phyloP scores from a whole-genome alignment of 257 asterid species.

The Datura wrightii region DNA sequence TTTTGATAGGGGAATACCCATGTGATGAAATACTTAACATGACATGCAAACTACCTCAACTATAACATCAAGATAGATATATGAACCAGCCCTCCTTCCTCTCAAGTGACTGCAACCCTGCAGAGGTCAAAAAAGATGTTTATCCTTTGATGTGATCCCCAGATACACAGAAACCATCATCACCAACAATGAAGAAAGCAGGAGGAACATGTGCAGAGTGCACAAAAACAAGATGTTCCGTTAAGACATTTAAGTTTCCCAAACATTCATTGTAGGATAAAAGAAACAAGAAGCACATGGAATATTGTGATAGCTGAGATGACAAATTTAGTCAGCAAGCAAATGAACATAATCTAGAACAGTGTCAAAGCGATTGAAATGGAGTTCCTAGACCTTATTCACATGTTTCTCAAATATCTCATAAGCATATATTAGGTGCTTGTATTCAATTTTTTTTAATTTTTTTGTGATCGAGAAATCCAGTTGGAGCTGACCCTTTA shows the following conservation, averaged over 20 bases:
- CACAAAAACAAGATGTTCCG: conserved; percentile 13
- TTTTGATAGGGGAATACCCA: neutral
- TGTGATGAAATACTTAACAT: neutral
- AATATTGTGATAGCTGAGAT: neutral
- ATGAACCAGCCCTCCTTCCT: conserved; percentile 97
- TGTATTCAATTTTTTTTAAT: neutral
- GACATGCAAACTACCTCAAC: conserved; percentile 59
- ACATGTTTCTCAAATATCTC: conserved; percentile 11
- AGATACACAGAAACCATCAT: neutral
- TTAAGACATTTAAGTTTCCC: neutral
- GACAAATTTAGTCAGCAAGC: neutral
- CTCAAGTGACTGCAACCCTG: conserved; percentile 88
- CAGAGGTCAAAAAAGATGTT: conserved; percentile 40
- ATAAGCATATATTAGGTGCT: neutral
- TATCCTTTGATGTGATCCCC: neutral
- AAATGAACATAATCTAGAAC: neutral
- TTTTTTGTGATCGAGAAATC: too few species aligned
- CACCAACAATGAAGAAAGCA: conserved; percentile 6
- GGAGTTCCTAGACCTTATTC: neutral
- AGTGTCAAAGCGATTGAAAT: neutral
- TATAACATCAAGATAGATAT: conserved; percentile 85
- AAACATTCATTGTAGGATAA: neutral
- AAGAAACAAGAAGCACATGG: neutral
- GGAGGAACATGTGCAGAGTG: neutral
- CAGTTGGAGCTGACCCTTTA: too few species aligned